Percentiles rank a stretch among this genome's conserved stretches.
These are phyloP conservation scores for Emmonsiellopsis sp. DNA, from an alignment of 2,329 filamentous ascomycete genomes.

Conservation along the genomic window DNA sequence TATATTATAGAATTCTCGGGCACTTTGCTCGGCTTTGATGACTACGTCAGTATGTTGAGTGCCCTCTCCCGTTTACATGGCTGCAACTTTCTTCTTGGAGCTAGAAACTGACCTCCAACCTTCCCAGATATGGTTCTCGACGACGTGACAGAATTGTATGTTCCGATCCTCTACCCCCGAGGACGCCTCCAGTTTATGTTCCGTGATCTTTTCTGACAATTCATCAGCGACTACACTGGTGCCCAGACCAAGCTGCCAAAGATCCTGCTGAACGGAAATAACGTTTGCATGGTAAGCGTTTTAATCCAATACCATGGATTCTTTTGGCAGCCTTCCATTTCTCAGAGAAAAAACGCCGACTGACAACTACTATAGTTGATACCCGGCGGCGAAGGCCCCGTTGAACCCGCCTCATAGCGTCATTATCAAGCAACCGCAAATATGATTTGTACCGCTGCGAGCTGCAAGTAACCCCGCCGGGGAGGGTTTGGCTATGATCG, in stretches of 20 bases:
- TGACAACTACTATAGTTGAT: conserved; percentile 50
- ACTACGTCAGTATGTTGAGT: conserved; percentile 89
- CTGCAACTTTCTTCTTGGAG: neutral
- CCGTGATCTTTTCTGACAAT: neutral
- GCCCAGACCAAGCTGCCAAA: conserved; percentile 83
- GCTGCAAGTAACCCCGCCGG: no score
- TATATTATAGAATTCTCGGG: conserved; percentile 73
- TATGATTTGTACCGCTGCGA: neutral
- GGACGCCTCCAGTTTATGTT: neutral
- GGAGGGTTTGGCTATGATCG: no score
- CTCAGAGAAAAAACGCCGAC: conserved; percentile 1
- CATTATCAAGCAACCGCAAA: neutral
- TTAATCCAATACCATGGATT: neutral
- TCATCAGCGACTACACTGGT: conserved; percentile 73
- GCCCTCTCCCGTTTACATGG: conserved; percentile 1
- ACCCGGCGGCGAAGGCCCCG: conserved; percentile 66
- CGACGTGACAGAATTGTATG: conserved; percentile 92
- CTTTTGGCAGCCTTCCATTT: conserved; percentile 2
- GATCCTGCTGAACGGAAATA: conserved; percentile 94
- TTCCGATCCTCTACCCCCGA: conserved; percentile 2
- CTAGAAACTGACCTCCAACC: neutral
- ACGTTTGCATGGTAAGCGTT: conserved; percentile 86
- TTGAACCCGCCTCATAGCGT: conserved; percentile 5
- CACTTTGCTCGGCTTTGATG: conserved; percentile 89
- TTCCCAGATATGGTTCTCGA: conserved; percentile 88